Evolutionary conservation across 164 flowering plant genomes (phyloP).

Genomic region (Sextonia rubra): DNA sequence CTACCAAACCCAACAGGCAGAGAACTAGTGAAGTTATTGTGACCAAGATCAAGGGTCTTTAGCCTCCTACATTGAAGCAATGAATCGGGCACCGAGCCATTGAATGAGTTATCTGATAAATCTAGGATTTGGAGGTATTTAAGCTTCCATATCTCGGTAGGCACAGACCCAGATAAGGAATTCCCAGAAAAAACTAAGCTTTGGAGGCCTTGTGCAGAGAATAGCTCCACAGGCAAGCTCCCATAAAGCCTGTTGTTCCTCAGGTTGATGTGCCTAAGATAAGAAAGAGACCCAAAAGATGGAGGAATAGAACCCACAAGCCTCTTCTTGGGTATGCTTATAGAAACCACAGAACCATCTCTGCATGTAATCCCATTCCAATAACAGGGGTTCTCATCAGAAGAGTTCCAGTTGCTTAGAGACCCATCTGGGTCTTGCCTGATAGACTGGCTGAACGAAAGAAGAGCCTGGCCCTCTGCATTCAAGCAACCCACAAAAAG

Average conservation of each 20-base stretch:
- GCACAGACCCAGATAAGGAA: slow-evolving; percentile 65
- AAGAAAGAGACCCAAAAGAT: slow-evolving; percentile 57
- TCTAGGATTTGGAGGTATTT: slow-evolving; percentile 67
- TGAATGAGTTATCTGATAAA: slow-evolving; percentile 67
- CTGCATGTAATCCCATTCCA: slow-evolving; percentile 91
- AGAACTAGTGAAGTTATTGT: slow-evolving; percentile 66
- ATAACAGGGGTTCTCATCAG: slow-evolving; percentile 76
- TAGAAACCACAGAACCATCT: slow-evolving; percentile 57
- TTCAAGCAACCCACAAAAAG: slow-evolving; percentile 46
- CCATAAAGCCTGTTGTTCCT: slow-evolving; percentile 71
- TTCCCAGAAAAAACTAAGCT: slow-evolving; percentile 85
- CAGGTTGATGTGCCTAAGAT: slow-evolving; percentile 80
- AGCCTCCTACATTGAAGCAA: slow-evolving; percentile 64
- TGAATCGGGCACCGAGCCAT: slow-evolving; percentile 59
- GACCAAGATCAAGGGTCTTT: slow-evolving; percentile 53
- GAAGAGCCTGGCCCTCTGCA: slow-evolving; percentile 65
- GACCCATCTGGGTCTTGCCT: slow-evolving; percentile 58
- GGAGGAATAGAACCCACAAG: slow-evolving; percentile 65
- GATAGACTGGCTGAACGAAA: slow-evolving; percentile 53
- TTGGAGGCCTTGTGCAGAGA: slow-evolving; percentile 56
- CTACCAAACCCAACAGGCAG: slow-evolving; percentile 72
- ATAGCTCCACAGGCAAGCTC: slow-evolving; percentile 53
- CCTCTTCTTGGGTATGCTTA: slow-evolving; percentile 73
- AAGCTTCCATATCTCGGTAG: slow-evolving; percentile 56
- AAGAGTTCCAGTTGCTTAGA: slow-evolving; percentile 68